Evolutionary conservation across 495 filamentous ascomycete species (phyloP).

Genomic region (Trichocladium uniseriatum): DNA sequence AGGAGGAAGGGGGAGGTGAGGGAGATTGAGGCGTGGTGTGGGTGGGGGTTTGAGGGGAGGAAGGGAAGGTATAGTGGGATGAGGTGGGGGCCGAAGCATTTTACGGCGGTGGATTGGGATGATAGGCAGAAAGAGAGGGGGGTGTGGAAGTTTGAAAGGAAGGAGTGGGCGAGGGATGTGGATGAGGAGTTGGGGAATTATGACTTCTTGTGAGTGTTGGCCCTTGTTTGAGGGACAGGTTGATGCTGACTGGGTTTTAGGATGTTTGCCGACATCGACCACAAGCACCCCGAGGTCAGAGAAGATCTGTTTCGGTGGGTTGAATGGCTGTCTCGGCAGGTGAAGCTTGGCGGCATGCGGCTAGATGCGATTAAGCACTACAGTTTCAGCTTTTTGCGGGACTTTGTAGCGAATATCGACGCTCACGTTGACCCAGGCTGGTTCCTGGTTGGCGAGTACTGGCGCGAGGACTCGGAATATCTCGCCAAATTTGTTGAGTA

Average conservation of each 20-base stretch:
- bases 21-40: constrained; percentile 60
- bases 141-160: constrained; percentile 59
- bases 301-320: constrained; percentile 59
- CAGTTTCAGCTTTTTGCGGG: constrained; percentile 53
- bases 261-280: constrained; percentile 62
- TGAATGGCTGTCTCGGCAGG: constrained; percentile 50
- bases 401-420: constrained; percentile 38
- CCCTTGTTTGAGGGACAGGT: neutral
- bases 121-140: constrained; percentile 44
- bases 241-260: constrained; percentile 24
- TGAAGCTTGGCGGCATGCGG: constrained; percentile 57
- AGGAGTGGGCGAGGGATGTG: constrained; percentile 53
- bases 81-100: constrained; percentile 61
- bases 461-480: constrained; percentile 49
- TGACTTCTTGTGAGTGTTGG: constrained; percentile 42
- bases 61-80: constrained; percentile 47
- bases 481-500: constrained; percentile 50
- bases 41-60: constrained; percentile 56
- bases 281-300: constrained; percentile 54
- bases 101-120: constrained; percentile 64
- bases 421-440: constrained; percentile 40
- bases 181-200: constrained; percentile 63
- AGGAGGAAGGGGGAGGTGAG: constrained; percentile 38
- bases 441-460: constrained; percentile 69
- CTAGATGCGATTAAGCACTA: constrained; percentile 72